A percentile compares a stretch with the other conserved stretches of the same genome.
Evolutionary conservation across 176 grass and related monocot species (phyloP).

Genomic region (Dactylis glomerata): DNA sequence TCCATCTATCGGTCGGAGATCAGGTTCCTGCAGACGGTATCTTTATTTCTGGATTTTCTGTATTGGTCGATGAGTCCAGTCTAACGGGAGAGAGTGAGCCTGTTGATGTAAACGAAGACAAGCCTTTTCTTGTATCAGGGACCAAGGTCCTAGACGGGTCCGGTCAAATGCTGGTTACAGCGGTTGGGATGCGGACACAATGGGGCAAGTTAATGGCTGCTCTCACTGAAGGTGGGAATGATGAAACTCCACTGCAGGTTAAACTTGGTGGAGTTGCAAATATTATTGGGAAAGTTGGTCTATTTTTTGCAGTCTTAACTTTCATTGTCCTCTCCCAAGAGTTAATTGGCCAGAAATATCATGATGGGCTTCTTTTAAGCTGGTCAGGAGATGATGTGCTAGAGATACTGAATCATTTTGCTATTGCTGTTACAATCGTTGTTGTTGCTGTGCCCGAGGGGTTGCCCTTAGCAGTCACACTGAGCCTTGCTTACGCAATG

Average conservation of each 20-base stretch:
- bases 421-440: slow-evolving; percentile 65
- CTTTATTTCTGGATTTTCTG: slow-evolving; percentile 58
- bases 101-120: slow-evolving; percentile 43
- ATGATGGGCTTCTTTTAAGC: slow-evolving; percentile 41
- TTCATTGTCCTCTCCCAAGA: slow-evolving; percentile 53
- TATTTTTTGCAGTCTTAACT: slow-evolving; percentile 60
- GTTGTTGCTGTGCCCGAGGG: slow-evolving; percentile 83
- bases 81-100: slow-evolving; percentile 76
- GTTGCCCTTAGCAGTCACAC: slow-evolving; percentile 71
- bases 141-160: slow-evolving; percentile 65
- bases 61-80: slow-evolving; percentile 62
- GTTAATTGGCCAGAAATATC: slow-evolving; percentile 43
- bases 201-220: slow-evolving; percentile 68
- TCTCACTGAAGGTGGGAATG: slow-evolving; percentile 55
- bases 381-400: slow-evolving; percentile 63
- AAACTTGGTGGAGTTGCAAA: slow-evolving; percentile 66
- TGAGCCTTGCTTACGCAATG: slow-evolving; percentile 80
- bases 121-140: slow-evolving; percentile 65
- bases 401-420: slow-evolving; percentile 56
- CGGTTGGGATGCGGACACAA: slow-evolving; percentile 64
- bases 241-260: slow-evolving; percentile 65
- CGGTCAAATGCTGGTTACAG: slow-evolving; percentile 57
- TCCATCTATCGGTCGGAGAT: slow-evolving; percentile 60
- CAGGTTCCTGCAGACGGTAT: slow-evolving; percentile 71
- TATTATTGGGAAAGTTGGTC: slow-evolving; percentile 61